Percentiles rank a stretch among this genome's conserved stretches.
Evolutionary conservation across 108 stramenopile species (phyloP).

Genomic region (Skeletonema marinoi): DNA sequence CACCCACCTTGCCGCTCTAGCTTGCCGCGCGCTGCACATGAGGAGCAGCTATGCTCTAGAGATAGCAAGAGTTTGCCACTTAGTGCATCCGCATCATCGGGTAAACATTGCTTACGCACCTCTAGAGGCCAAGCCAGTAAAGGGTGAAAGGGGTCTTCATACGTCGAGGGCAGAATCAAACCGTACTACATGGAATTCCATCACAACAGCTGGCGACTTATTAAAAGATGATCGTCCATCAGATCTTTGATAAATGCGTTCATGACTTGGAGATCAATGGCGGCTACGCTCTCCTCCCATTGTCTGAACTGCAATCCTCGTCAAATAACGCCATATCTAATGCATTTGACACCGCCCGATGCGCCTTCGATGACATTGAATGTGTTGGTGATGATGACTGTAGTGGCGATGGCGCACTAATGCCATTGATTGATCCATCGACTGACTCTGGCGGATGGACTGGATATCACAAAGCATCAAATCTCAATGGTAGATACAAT

Average conservation of each 20-base stretch:
- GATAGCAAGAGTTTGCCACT: too few species aligned
- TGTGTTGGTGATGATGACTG: background rate
- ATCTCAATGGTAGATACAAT: slow-evolving; percentile 70
- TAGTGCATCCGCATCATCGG: too few species aligned
- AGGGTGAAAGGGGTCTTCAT: too few species aligned
- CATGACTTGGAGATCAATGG: slow-evolving; percentile 11
- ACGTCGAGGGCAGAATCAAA: background rate
- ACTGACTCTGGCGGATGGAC: slow-evolving; percentile 73
- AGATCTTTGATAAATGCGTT: slow-evolving; percentile 20
- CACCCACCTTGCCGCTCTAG: too few species aligned
- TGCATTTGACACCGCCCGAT: slow-evolving; percentile 43
- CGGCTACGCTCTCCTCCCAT: slow-evolving; percentile 16
- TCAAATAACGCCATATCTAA: background rate
- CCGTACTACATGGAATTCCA: background rate
- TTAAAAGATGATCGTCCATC: background rate
- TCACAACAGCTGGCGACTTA: background rate
- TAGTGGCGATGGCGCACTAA: background rate
- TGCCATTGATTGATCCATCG: slow-evolving; percentile 44
- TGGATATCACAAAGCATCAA: slow-evolving; percentile 68
- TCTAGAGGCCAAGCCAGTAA: too few species aligned
- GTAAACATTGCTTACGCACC: too few species aligned
- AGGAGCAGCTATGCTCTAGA: too few species aligned
- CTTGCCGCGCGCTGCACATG: too few species aligned
- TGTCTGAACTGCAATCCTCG: slow-evolving; percentile 1
- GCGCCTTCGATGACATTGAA: slow-evolving; percentile 28